phyloP scores from a whole-genome alignment of 1,139 yeast species.

The Blastobotrys petasosporus region DNA sequence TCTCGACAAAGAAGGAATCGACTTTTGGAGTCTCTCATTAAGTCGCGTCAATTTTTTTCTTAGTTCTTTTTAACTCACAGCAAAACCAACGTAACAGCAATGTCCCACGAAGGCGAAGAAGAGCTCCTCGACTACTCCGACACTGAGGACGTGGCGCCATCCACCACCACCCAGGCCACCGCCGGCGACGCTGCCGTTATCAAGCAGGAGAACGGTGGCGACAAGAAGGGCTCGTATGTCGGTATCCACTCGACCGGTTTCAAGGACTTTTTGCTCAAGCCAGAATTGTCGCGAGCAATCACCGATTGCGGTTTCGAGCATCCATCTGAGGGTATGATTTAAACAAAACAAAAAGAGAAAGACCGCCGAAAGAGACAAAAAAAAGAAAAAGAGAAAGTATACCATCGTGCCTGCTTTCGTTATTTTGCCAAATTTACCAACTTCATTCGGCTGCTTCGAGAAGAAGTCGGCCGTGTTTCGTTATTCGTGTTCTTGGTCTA shows the following conservation, averaged over 20 bases:
- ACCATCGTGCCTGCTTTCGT: no score
- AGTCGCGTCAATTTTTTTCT: neutral
- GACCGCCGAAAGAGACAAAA: neutral
- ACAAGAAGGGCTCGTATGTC: slow-evolving; percentile 94
- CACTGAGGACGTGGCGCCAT: slow-evolving; percentile 85
- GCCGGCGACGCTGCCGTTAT: slow-evolving; percentile 25
- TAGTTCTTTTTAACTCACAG: neutral
- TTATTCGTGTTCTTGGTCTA: neutral
- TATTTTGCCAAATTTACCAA: no score
- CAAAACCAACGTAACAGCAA: slow-evolving; percentile 9
- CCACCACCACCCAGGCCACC: slow-evolving; percentile 42
- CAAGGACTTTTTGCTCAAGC: slow-evolving; percentile 94
- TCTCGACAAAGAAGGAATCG: neutral
- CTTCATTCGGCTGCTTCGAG: no score
- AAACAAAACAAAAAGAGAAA: neutral
- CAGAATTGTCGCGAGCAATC: slow-evolving; percentile 93
- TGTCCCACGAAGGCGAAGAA: slow-evolving; percentile 93
- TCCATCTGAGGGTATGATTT: slow-evolving; percentile 79
- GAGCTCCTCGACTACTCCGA: slow-evolving; percentile 98
- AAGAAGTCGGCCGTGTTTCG: neutral
- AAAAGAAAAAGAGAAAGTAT: neutral
- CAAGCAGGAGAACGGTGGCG: slow-evolving; percentile 43
- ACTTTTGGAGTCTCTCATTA: no score
- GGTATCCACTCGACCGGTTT: slow-evolving; percentile 98
- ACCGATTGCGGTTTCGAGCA: slow-evolving; percentile 99